Conservation (phyloP, 2,329 filamentous ascomycete species). For the Penicillium sp. region DNA sequence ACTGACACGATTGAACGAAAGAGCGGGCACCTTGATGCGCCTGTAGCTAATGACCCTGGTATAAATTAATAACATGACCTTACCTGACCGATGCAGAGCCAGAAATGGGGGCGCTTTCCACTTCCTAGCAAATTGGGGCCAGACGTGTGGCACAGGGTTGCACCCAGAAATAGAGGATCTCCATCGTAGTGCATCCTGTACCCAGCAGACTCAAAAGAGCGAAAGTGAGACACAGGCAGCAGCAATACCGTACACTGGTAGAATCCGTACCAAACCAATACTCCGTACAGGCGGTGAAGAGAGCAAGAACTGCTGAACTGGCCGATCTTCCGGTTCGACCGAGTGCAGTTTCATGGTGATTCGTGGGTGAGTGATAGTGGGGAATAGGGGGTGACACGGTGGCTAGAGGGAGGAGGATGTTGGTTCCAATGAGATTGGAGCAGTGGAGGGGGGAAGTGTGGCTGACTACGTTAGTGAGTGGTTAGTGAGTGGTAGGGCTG, state of each 20-base stretch:
- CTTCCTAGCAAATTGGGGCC: not conserved
- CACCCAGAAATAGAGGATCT: slow-evolving; percentile 10
- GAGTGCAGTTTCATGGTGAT: slow-evolving; percentile 11
- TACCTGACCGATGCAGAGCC: not conserved
- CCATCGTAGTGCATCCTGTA: not conserved
- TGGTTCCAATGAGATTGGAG: slow-evolving; percentile 17
- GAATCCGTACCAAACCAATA: not conserved
- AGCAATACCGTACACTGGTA: slow-evolving; percentile 20
- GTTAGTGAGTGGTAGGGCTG: slow-evolving; percentile 25
- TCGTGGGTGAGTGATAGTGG: slow-evolving; percentile 11
- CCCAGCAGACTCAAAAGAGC: too few relatives aligned
- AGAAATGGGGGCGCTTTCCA: not conserved
- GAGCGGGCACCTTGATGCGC: not conserved
- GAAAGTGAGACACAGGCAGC: slow-evolving; percentile 27
- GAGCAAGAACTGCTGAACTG: not conserved
- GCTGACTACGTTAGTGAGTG: slow-evolving; percentile 21
- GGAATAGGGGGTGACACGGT: slow-evolving; percentile 9
- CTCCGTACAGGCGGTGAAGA: slow-evolving; percentile 24
- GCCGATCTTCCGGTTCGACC: slow-evolving; percentile 17
- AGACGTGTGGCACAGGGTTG: not conserved
- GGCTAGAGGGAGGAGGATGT: slow-evolving; percentile 7
- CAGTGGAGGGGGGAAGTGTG: slow-evolving; percentile 19
- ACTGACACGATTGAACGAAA: slow-evolving; percentile 24
- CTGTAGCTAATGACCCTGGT: slow-evolving; percentile 17
- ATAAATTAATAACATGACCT: slow-evolving; percentile 14